phyloP scores from a whole-genome alignment of 2,329 filamentous ascomycete species.

The Sordariomycetes sp. region DNA sequence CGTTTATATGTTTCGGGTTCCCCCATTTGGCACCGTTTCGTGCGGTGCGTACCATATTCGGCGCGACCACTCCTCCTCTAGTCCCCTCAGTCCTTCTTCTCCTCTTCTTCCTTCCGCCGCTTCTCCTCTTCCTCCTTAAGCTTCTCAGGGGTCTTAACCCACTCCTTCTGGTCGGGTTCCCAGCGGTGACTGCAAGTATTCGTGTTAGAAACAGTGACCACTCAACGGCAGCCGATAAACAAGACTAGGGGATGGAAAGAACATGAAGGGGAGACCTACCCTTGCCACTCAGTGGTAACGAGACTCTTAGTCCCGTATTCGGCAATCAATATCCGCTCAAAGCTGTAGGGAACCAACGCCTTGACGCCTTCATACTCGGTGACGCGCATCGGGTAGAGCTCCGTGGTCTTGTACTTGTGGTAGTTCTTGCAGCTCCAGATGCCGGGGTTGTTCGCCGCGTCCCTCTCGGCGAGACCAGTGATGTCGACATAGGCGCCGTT shows the following conservation, averaged over 20 bases:
- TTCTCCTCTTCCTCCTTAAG: conserved; percentile 16
- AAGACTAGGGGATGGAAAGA: neutral
- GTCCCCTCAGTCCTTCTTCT: conserved; percentile 10
- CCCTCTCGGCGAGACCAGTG: conserved; percentile 61
- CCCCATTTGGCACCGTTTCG: neutral
- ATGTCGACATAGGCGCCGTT: conserved; percentile 80
- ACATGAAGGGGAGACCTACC: conserved; percentile 32
- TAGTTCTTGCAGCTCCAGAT: conserved; percentile 73
- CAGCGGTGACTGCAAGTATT: conserved; percentile 42
- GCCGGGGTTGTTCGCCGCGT: conserved; percentile 47
- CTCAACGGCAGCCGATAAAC: neutral
- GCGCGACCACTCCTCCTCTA: neutral
- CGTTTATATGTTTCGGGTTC: neutral
- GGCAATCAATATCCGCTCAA: conserved; percentile 52
- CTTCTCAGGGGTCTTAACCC: conserved; percentile 35
- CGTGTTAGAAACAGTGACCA: neutral
- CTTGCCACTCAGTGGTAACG: conserved; percentile 47
- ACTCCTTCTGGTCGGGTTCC: conserved; percentile 45
- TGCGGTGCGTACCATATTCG: neutral
- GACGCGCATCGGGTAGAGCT: conserved; percentile 66
- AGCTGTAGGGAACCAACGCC: conserved; percentile 59
- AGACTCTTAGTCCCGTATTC: conserved; percentile 57
- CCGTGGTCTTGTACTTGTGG: conserved; percentile 59
- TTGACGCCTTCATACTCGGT: conserved; percentile 65
- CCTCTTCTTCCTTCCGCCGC: conserved; percentile 14